These are phyloP conservation scores for Entoloma clypeatum DNA, from an alignment of 1,284 basidiomycete genomes.

Conservation along the genomic window DNA sequence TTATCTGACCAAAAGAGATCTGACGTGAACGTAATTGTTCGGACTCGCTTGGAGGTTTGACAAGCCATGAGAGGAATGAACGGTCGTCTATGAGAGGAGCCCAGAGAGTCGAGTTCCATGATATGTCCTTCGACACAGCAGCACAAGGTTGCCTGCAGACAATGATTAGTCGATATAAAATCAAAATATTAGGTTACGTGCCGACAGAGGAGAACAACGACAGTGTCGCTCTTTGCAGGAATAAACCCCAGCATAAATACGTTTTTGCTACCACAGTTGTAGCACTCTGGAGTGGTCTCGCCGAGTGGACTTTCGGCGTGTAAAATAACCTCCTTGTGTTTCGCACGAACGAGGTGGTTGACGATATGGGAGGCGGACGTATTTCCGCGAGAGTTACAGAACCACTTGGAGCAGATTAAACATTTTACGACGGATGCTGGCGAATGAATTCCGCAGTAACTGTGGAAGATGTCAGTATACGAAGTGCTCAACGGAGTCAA, in stretches of 20 bases:
- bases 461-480: slow-evolving; percentile 30
- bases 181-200: slow-evolving; percentile 35
- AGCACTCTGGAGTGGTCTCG: slow-evolving; percentile 97
- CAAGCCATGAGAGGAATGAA: slow-evolving; percentile 97
- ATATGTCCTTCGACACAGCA: slow-evolving; percentile 94
- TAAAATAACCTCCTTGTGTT: slow-evolving; percentile 97
- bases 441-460: slow-evolving; percentile 99
- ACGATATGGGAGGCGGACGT: slow-evolving; percentile 99
- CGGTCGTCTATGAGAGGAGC: slow-evolving; percentile 98
- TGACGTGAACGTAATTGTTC: slow-evolving; percentile 95
- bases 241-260: slow-evolving; percentile 99
- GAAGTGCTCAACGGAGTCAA: slow-evolving; percentile 10
- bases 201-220: slow-evolving; percentile 98
- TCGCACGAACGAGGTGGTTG: slow-evolving; percentile 97
- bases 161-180: slow-evolving; percentile 12
- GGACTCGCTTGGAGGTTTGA: slow-evolving; percentile 93
- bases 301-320: slow-evolving; percentile 95
- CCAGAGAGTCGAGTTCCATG: slow-evolving; percentile 98
- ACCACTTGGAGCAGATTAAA: slow-evolving; percentile 95
- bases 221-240: slow-evolving; percentile 97
- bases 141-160: slow-evolving; percentile 88
- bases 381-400: slow-evolving; percentile 99
- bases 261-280: slow-evolving; percentile 99
- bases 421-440: slow-evolving; percentile 98
- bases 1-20: slow-evolving; percentile 96